Evolutionary conservation across 2,329 filamentous ascomycete species (phyloP).

Genomic region (Didymellaceae sp.): DNA sequence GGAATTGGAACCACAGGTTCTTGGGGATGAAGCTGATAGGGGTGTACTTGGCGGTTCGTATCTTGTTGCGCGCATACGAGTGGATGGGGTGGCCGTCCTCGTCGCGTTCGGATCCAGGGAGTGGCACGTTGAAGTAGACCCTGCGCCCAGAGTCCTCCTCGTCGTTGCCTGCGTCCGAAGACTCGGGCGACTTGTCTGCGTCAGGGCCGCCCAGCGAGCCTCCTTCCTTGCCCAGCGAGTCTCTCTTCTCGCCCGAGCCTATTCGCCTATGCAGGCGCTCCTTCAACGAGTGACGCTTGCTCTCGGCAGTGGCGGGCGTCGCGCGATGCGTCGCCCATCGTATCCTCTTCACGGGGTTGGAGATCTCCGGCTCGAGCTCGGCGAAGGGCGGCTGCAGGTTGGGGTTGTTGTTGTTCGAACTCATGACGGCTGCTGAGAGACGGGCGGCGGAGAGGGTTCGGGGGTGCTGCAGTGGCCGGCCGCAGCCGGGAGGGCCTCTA

Average conservation of each 20-base stretch:
- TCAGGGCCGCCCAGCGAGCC: slow-evolving; percentile 26
- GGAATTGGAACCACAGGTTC: slow-evolving; percentile 97
- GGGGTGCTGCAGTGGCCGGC: slow-evolving; percentile 40
- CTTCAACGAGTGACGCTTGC: slow-evolving; percentile 84
- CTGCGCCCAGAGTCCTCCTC: slow-evolving; percentile 54
- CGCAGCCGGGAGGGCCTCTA: slow-evolving; percentile 48
- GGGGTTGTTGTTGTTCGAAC: slow-evolving; percentile 21
- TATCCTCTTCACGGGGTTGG: slow-evolving; percentile 75
- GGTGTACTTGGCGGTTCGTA: slow-evolving; percentile 96
- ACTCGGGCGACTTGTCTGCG: slow-evolving; percentile 54
- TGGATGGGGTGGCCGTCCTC: slow-evolving; percentile 77
- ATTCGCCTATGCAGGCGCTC: slow-evolving; percentile 72
- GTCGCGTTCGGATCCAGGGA: slow-evolving; percentile 77
- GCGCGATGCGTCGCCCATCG: slow-evolving; percentile 96
- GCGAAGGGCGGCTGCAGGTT: slow-evolving; percentile 19
- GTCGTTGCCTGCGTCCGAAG: slow-evolving; percentile 50
- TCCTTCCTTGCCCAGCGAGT: slow-evolving; percentile 50
- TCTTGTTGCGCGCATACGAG: slow-evolving; percentile 88
- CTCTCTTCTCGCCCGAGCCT: slow-evolving; percentile 69
- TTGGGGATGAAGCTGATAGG: slow-evolving; percentile 94
- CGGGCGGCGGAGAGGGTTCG: slow-evolving; percentile 28
- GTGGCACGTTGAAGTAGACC: slow-evolving; percentile 84
- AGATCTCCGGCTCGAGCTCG: slow-evolving; percentile 57
- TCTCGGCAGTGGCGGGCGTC: slow-evolving; percentile 73
- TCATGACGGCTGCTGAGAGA: slow-evolving; percentile 15